Base-by-base conservation (phyloP, 257 asterid species). In the Ophiorrhiza pumila region DNA sequence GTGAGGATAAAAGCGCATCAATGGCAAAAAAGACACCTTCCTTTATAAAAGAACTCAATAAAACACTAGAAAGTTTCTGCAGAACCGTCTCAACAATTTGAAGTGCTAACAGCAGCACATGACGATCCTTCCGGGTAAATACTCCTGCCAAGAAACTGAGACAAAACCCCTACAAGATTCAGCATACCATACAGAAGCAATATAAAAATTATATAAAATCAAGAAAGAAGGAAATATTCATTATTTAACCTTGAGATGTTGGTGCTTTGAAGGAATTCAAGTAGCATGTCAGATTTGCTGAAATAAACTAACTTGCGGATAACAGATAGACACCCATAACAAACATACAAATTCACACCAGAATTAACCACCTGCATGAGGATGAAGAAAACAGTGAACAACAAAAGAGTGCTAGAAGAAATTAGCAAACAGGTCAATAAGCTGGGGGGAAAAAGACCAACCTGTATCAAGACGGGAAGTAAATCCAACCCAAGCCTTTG, bases 131-230 rank as follows among this genome's bases (percentile, higher is more conserved):
- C 80, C 96, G 85, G 25, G 84, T 80, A 79, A 95, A 87, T 45
- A 92, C 93, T 68, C 99, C 99, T 77, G 99, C 99, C 87, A 95
- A 81, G 84, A 89, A 90, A 76, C 99, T 95, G 93, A 15, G 67
- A 74, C 23, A 76, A 50, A 72, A 80, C 31, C 71, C 59, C 65
- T 11, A 70, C 10, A 23, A 52, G 22, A 76, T 42, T 56, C 68
- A 73, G 76, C 47, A 29, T 64, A 71, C 67, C 34, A 76, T 75
- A 76, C 53, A 42, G 23, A 72, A 61, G 64, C 73, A 74, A 61
- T 41, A 43, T 27, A 31, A 53, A 41, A 17, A 55, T 49, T 15
- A 29, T 18, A 47, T 71, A 68, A 72, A 70, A 71, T 25, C 34
- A 66, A 65, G 50, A 75, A 31, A 68, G 35, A 29, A 56, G 56